Conservation (phyloP, 495 filamentous ascomycete species). For the Aspergillus heteromorphus region DNA sequence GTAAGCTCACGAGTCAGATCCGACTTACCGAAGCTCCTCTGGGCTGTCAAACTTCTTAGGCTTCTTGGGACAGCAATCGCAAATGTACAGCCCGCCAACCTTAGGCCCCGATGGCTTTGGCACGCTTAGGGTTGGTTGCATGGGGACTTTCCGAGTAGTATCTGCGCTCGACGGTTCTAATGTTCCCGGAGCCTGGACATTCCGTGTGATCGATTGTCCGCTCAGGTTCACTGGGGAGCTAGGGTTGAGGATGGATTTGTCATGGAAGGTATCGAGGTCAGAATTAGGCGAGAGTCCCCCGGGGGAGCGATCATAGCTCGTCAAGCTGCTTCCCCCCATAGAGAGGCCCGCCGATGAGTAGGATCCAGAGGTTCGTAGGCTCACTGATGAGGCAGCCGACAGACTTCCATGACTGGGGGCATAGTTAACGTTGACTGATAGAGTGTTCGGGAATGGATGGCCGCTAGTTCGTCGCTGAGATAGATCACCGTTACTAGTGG, state of each 20-base stretch:
- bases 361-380: constrained; percentile 63
- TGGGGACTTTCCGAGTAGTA: constrained; percentile 39
- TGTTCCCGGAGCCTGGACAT: constrained; percentile 12
- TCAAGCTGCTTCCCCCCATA: constrained; percentile 63
- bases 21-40: constrained; percentile 77
- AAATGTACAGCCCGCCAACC: constrained; percentile 60
- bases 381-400: constrained; percentile 66
- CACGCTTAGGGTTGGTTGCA: constrained; percentile 24
- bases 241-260: constrained; percentile 48
- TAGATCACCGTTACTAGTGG: constrained; percentile 56
- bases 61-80: constrained; percentile 97
- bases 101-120: constrained; percentile 30
- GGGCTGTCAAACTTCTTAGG: constrained; percentile 92
- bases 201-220: constrained; percentile 14
- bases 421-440: constrained; percentile 53
- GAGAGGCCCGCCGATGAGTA: constrained; percentile 66
- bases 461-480: constrained; percentile 61
- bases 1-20: background rate
- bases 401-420: constrained; percentile 61
- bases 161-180: constrained; percentile 29
- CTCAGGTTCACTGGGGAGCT: constrained; percentile 51
- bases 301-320: constrained; percentile 73
- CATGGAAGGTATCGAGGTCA: constrained; percentile 43
- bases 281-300: constrained; percentile 63
- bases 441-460: constrained; percentile 51